Evolutionary conservation across 176 grass and related monocot species (phyloP).

Genomic region (Aegilops tauschii): DNA sequence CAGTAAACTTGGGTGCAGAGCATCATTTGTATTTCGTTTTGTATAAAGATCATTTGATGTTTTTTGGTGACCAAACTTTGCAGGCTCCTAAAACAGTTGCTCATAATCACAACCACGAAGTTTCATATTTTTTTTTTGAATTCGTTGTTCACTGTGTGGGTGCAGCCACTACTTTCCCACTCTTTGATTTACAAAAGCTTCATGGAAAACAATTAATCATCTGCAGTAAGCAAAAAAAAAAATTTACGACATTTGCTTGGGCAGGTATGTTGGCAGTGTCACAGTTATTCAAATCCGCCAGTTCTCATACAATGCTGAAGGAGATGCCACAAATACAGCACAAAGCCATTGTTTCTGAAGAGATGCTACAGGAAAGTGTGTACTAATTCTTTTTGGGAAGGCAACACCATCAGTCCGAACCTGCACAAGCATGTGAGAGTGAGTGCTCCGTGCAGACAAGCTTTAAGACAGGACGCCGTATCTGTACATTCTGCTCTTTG

Average conservation of each 20-base stretch:
- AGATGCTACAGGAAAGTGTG: neutral
- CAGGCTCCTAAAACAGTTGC: no score
- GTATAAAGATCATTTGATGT: no score
- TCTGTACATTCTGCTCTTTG: neutral
- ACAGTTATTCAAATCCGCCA: neutral
- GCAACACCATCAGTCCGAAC: neutral
- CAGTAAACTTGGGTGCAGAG: no score
- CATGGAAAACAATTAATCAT: neutral
- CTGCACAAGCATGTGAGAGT: neutral
- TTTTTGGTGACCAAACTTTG: no score
- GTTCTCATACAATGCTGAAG: no score
- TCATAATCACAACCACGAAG: no score
- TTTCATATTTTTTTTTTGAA: no score
- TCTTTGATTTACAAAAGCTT: neutral
- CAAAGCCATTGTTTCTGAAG: neutral
- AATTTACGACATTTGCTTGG: neutral
- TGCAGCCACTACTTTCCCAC: no score
- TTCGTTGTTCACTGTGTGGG: no score
- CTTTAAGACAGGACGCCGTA: neutral
- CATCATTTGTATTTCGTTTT: no score
- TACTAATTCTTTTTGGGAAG: neutral
- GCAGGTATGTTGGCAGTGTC: neutral
- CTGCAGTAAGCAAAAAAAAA: neutral
- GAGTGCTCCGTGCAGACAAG: neutral
- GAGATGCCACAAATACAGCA: neutral